Conservation (phyloP, 495 filamentous ascomycete species). For the Tuber indicum region DNA sequence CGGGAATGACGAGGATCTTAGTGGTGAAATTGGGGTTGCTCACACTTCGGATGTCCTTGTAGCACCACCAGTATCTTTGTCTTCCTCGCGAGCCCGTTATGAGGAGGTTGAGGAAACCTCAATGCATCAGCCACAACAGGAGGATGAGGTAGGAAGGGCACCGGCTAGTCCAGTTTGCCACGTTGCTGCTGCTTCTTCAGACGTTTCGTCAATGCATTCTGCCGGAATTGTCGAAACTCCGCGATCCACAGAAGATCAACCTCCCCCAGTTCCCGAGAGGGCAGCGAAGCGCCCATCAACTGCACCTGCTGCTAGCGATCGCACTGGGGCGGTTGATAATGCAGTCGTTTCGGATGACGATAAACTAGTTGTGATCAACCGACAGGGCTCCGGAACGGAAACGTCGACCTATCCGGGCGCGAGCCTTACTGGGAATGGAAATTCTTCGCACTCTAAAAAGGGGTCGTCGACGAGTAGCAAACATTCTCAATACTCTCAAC, state of each 20-base stretch:
- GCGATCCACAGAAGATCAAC: slow-evolving; percentile 22
- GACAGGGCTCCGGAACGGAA: slow-evolving; percentile 17
- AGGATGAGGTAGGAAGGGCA: neutral
- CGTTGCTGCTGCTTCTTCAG: neutral
- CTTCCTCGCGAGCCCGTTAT: slow-evolving; percentile 20
- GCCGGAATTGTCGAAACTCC: slow-evolving; percentile 26
- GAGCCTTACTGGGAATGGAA: slow-evolving; percentile 21
- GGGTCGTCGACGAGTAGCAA: slow-evolving; percentile 35
- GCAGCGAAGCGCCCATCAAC: slow-evolving; percentile 21
- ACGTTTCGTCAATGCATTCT: slow-evolving; percentile 9
- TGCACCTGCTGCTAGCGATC: slow-evolving; percentile 17
- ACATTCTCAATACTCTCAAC: slow-evolving; percentile 35
- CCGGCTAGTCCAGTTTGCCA: neutral
- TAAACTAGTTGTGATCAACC: slow-evolving; percentile 12
- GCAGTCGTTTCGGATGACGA: slow-evolving; percentile 28
- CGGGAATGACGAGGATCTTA: slow-evolving; percentile 8
- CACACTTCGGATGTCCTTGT: slow-evolving; percentile 29
- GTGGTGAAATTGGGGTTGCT: slow-evolving; percentile 22
- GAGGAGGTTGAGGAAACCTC: neutral
- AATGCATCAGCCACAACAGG: neutral
- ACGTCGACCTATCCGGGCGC: slow-evolving; percentile 17
- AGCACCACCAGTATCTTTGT: slow-evolving; percentile 10
- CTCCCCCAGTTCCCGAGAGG: slow-evolving; percentile 11
- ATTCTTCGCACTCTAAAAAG: slow-evolving; percentile 34
- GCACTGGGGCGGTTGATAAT: slow-evolving; percentile 11